These are phyloP conservation scores for Strobilomyces dryophilus DNA, from an alignment of 768 basidiomycete genomes.

Conservation along the genomic window DNA sequence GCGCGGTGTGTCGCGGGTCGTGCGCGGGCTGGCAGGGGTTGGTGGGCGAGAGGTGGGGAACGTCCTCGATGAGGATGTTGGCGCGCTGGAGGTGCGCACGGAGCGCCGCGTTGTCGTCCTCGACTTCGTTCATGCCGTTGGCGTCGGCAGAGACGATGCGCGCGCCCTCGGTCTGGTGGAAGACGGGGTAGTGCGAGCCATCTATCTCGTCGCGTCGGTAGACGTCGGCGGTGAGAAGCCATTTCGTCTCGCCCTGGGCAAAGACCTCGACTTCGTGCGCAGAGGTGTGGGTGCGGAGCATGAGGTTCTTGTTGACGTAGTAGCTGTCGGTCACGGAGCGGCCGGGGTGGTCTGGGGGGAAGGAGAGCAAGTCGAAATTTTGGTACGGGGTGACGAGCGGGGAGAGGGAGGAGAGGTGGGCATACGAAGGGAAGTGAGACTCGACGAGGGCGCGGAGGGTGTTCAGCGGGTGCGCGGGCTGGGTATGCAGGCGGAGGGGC, in stretches of 20 bases:
- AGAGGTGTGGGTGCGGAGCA: conserved; percentile 98
- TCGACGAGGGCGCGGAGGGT: conserved; percentile 84
- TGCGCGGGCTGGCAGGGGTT: conserved; percentile 84
- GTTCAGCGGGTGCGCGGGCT: conserved; percentile 77
- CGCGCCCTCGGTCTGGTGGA: conserved; percentile 98
- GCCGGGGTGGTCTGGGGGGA: conserved; percentile 91
- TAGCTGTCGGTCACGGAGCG: conserved; percentile 89
- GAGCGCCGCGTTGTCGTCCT: conserved; percentile 68
- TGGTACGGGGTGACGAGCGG: conserved; percentile 87
- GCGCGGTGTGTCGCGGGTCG: conserved; percentile 64
- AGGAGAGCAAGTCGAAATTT: conserved; percentile 97
- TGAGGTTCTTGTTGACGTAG: conserved; percentile 84
- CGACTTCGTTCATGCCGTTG: conserved; percentile 55
- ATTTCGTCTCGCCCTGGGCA: conserved; percentile 65
- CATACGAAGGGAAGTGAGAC: conserved; percentile 72
- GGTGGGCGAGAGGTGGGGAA: conserved; percentile 61
- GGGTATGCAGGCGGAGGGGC: conserved; percentile 66
- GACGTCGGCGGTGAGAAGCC: conserved; percentile 95
- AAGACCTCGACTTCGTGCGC: conserved; percentile 97
- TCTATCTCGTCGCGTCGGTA: conserved; percentile 99
- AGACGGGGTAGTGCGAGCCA: conserved; percentile 92
- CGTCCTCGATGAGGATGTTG: conserved; percentile 85
- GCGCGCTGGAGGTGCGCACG: conserved; percentile 56
- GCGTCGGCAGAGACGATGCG: conserved; percentile 65
- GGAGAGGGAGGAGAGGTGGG: conserved; percentile 71